Evolutionary conservation across 257 asterid genomes (phyloP).

Genomic region (Solanum rostratum): DNA sequence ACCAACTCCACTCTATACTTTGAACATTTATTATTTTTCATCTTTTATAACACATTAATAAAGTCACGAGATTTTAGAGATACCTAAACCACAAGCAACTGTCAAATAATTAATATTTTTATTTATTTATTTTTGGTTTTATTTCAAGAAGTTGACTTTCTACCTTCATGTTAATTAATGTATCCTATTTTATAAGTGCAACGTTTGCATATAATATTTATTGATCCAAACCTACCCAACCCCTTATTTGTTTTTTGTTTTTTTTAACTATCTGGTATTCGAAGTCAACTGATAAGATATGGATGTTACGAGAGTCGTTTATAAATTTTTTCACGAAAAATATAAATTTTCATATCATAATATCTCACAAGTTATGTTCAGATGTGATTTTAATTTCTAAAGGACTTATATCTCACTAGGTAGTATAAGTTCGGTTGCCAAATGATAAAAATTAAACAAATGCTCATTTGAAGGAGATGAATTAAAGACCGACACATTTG

Average conservation of each 20-base stretch:
- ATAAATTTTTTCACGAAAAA: not conserved
- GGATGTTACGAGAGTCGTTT: not conserved
- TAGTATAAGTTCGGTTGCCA: not conserved
- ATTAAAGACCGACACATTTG: too few species aligned
- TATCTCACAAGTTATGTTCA: not conserved
- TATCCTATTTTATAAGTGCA: not conserved
- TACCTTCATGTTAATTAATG: constrained; percentile 5
- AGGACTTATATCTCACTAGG: not conserved
- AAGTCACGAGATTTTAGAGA: constrained; percentile 46
- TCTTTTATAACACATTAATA: not conserved
- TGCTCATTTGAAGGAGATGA: not conserved
- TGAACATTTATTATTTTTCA: not conserved
- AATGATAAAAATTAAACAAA: not conserved
- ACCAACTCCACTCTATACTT: not conserved
- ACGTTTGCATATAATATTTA: constrained; percentile 4
- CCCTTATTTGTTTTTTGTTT: not conserved
- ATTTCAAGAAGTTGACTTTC: not conserved
- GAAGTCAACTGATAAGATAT: not conserved
- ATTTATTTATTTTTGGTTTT: not conserved
- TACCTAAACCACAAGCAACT: constrained; percentile 57
- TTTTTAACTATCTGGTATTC: not conserved
- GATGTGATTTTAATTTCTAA: not conserved
- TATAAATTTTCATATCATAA: not conserved
- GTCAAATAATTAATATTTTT: constrained; percentile 5
- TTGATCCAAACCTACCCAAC: constrained; percentile 34